Evolutionary conservation across 1,284 basidiomycete species (phyloP).

Genomic region (Exobasidium rhododendri): DNA sequence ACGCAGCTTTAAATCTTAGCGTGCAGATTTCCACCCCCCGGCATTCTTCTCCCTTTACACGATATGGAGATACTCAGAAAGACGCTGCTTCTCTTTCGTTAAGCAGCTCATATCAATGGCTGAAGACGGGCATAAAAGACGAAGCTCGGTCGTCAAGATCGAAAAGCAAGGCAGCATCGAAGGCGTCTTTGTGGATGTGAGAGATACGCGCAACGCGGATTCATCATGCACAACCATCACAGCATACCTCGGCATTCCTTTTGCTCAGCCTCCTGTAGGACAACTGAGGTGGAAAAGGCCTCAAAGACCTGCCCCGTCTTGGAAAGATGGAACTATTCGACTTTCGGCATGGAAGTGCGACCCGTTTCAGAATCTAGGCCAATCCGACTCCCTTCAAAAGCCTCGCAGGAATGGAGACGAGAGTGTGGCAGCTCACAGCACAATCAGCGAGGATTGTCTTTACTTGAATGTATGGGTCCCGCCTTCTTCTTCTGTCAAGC

Average conservation of each 20-base stretch:
- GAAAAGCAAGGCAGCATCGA: no score
- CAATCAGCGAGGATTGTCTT: constrained; percentile 16
- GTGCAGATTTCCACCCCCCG: no score
- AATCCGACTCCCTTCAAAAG: constrained; percentile 26
- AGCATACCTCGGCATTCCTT: constrained; percentile 68
- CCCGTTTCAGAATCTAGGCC: constrained; percentile 27
- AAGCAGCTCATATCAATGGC: no score
- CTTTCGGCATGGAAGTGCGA: constrained; percentile 22
- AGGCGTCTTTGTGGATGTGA: no score
- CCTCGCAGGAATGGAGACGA: constrained; percentile 11
- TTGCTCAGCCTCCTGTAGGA: constrained; percentile 64
- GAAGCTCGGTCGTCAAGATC: no score
- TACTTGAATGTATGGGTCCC: constrained; percentile 13
- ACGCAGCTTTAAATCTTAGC: no score
- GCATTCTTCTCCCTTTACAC: no score
- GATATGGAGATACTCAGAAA: no score
- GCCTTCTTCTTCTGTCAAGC: not conserved
- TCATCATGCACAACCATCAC: constrained; percentile 59
- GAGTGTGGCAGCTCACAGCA: constrained; percentile 15
- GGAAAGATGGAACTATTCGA: not conserved
- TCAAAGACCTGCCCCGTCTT: constrained; percentile 18
- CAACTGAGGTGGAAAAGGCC: constrained; percentile 64
- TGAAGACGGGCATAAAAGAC: no score
- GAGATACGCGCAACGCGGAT: no score
- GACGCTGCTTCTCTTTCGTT: no score